Base-by-base conservation (phyloP, 2,329 filamentous ascomycete genomes). In the Domatiomyces catenatus region DNA sequence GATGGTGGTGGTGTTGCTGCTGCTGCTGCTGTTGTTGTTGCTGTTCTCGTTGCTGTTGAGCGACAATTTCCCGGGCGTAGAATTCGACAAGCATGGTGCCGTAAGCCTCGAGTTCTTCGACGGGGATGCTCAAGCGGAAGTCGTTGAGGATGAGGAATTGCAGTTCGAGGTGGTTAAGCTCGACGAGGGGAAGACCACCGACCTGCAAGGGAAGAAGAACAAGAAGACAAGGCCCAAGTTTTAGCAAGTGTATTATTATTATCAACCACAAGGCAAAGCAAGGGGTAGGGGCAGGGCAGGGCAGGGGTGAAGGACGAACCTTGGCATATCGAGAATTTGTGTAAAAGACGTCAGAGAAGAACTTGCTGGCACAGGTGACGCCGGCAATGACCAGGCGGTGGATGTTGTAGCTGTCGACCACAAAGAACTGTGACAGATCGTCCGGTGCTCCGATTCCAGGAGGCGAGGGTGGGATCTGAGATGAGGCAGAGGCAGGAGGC, bases 311-410 rank as follows among this genome's bases (percentile, higher is more conserved):
- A 45, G 32, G 15, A 70, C 74, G 56, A 75, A 94, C 92, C 84
- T 96, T 98, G 53, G 92, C 92, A 66, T 98, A 98, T 80, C 92
- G 80, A 50, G 92, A 96, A 68, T 98, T 98, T 8, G 92, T 98
- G 66, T 96, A 98, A 62, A 98, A 98, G 42, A 96, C 90, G 69
- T 98, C 80, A 4, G 90, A 96, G 69, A 98, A 98, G 75, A 96
- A 98, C 68, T 98, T 98, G 77, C 90, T 96, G 4, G 92, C 89
- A 67, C 92, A 96, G 2, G 92, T 98, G 44, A 98, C 92, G 36
- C 90, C 92, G 1, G 92, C 87, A 64, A 98, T 98, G 50, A 96
- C 89, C 50, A 98, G 73, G 50, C 92, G 82, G 65, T 98, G 92
- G 56, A 98, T 96, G 69, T 98, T 98, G 72, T 92, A 98, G 69